Conservation (phyloP, 2,329 filamentous ascomycete species). For the Didymella sp. region DNA sequence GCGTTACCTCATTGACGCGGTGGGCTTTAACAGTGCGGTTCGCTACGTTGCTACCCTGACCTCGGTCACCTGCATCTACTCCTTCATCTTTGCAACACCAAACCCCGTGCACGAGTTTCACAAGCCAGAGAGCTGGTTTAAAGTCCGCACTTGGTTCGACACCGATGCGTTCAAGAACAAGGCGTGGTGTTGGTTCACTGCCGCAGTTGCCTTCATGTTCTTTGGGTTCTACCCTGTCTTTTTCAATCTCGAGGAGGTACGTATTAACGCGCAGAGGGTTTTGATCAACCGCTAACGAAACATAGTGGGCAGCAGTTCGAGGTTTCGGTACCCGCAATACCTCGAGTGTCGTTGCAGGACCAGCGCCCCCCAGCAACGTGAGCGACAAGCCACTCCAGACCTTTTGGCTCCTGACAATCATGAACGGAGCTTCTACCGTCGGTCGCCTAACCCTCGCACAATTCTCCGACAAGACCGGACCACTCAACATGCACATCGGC, state of each 20-base stretch:
- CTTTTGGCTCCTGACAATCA: conserved; percentile 58
- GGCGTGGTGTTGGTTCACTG: conserved; percentile 55
- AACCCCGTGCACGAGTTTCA: conserved; percentile 53
- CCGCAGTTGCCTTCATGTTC: conserved; percentile 57
- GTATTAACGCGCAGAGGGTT: conserved; percentile 6
- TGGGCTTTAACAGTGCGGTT: conserved; percentile 57
- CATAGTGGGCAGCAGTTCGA: conserved; percentile 54
- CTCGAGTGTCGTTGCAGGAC: neutral
- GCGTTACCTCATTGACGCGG: conserved; percentile 51
- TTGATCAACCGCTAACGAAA: conserved; percentile 23
- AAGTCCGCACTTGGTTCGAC: conserved; percentile 54
- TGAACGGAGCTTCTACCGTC: conserved; percentile 58
- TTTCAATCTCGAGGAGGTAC: conserved; percentile 60
- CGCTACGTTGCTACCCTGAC: conserved; percentile 54
- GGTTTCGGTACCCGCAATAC: conserved; percentile 52
- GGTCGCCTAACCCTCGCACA: conserved; percentile 56
- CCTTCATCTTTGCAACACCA: conserved; percentile 53
- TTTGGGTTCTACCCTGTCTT: conserved; percentile 61
- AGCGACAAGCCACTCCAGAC: conserved; percentile 51
- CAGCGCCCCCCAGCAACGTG: conserved; percentile 19
- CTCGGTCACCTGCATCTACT: conserved; percentile 50
- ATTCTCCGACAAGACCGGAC: conserved; percentile 55
- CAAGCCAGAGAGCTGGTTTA: conserved; percentile 50
- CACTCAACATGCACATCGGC: conserved; percentile 55
- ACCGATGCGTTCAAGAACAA: conserved; percentile 53